phyloP scores from a whole-genome alignment of 768 basidiomycete species.

The Lentinula aciculospora region DNA sequence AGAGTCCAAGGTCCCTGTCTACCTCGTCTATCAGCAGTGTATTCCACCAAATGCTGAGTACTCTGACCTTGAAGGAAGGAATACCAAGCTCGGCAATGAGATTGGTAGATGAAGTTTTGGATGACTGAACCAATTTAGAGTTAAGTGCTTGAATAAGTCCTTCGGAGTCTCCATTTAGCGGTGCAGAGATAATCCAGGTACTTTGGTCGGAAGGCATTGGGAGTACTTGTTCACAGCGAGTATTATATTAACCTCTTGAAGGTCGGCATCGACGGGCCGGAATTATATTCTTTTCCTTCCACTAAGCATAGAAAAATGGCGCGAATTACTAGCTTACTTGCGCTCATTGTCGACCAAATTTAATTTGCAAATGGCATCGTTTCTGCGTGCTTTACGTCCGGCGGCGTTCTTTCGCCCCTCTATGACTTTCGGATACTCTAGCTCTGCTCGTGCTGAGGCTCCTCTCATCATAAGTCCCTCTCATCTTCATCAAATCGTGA shows the following conservation, averaged over 20 bases:
- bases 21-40: conserved; percentile 11
- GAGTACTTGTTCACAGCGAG: neutral
- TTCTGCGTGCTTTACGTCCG: neutral
- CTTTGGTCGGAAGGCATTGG: conserved; percentile 93
- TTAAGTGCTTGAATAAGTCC: conserved; percentile 61
- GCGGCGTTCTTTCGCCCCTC: conserved; percentile 3
- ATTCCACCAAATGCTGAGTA: conserved; percentile 2
- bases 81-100: conserved; percentile 64
- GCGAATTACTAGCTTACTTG: neutral
- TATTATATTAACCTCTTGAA: too few species aligned
- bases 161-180: conserved; percentile 81
- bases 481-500: conserved; percentile 32
- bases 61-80: conserved; percentile 83
- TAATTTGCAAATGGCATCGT: neutral
- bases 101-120: conserved; percentile 39
- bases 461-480: conserved; percentile 52
- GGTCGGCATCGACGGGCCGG: neutral
- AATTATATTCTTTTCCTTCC: neutral
- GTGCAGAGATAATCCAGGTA: conserved; percentile 88
- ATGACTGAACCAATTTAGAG: conserved; percentile 55
- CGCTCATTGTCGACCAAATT: neutral
- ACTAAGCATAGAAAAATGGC: neutral
- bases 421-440: conserved; percentile 22
- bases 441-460: conserved; percentile 26
- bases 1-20: conserved; percentile 93